These are phyloP conservation scores for Sarcomyxa edulis DNA, from an alignment of 768 basidiomycete species.

Conservation along the genomic window DNA sequence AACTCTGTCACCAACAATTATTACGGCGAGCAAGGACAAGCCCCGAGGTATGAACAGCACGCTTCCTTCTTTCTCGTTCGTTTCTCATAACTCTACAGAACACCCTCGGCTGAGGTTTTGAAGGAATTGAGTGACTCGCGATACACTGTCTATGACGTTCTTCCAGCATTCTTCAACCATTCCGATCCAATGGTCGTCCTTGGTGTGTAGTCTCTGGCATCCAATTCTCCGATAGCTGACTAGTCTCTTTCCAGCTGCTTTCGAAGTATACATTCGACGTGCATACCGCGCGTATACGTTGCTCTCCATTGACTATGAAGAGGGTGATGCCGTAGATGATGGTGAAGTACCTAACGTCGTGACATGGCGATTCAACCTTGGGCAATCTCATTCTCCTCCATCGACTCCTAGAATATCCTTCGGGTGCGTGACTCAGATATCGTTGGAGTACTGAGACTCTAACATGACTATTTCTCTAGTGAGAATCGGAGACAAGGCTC, in stretches of 20 bases:
- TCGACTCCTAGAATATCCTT: constrained; percentile 66
- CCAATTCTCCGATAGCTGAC: constrained; percentile 2
- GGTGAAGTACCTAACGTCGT: constrained; percentile 77
- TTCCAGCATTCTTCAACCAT: constrained; percentile 93
- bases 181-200: constrained; percentile 79
- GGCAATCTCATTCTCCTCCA: constrained; percentile 81
- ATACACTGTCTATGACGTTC: constrained; percentile 95
- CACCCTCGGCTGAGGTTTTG: constrained; percentile 81
- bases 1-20: constrained; percentile 80
- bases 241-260: constrained; percentile 56
- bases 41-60: constrained; percentile 49
- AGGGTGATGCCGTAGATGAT: constrained; percentile 81
- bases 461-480: constrained; percentile 22
- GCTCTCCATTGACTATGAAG: constrained; percentile 91
- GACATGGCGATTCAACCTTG: constrained; percentile 95
- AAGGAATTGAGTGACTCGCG: constrained; percentile 93
- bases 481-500: constrained; percentile 80
- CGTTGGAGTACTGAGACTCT: constrained; percentile 2
- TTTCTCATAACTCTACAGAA: constrained; percentile 33
- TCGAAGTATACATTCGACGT: constrained; percentile 94
- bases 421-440: constrained; percentile 28
- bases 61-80: background rate
- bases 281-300: constrained; percentile 93
- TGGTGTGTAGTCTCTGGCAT: constrained; percentile 39
- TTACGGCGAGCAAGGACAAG: constrained; percentile 79